phyloP scores from a whole-genome alignment of 2,329 filamentous ascomycete species.

The Clarireedia hainanense region DNA sequence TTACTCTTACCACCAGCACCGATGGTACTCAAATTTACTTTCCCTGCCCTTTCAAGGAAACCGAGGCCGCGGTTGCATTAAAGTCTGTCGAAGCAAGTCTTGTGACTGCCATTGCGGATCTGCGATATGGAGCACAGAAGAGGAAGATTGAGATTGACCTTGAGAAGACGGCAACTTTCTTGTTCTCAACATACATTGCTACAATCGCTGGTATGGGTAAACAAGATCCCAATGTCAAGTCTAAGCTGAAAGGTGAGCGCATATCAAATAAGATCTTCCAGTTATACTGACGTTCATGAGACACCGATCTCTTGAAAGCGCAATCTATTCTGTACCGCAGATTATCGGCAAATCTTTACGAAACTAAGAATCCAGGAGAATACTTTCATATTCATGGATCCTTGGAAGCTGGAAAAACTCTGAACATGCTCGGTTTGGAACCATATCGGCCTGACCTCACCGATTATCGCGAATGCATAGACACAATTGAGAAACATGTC shows the following conservation, averaged over 20 bases:
- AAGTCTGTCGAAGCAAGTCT: slow-evolving; percentile 40
- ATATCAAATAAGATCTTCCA: not conserved
- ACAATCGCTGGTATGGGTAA: slow-evolving; percentile 46
- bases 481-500: slow-evolving; percentile 51
- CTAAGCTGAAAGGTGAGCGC: slow-evolving; percentile 34
- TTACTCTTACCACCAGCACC: slow-evolving; percentile 20
- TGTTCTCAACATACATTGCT: slow-evolving; percentile 51
- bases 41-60: slow-evolving; percentile 41
- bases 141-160: slow-evolving; percentile 43
- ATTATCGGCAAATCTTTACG: slow-evolving; percentile 65
- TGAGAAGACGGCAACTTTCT: slow-evolving; percentile 46
- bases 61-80: slow-evolving; percentile 36
- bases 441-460: slow-evolving; percentile 52
- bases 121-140: slow-evolving; percentile 38
- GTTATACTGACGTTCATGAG: slow-evolving; percentile 32
- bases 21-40: slow-evolving; percentile 33
- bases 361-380: slow-evolving; percentile 55
- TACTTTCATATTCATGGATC: slow-evolving; percentile 73
- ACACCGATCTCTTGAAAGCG: slow-evolving; percentile 63
- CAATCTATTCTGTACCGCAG: slow-evolving; percentile 66
- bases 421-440: slow-evolving; percentile 62
- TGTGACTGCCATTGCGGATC: slow-evolving; percentile 51
- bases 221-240: slow-evolving; percentile 38
- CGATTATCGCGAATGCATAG: slow-evolving; percentile 50
- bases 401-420: slow-evolving; percentile 59